Conservation (phyloP, 73 alveolate genomes). For the Paramecium sonneborni region DNA sequence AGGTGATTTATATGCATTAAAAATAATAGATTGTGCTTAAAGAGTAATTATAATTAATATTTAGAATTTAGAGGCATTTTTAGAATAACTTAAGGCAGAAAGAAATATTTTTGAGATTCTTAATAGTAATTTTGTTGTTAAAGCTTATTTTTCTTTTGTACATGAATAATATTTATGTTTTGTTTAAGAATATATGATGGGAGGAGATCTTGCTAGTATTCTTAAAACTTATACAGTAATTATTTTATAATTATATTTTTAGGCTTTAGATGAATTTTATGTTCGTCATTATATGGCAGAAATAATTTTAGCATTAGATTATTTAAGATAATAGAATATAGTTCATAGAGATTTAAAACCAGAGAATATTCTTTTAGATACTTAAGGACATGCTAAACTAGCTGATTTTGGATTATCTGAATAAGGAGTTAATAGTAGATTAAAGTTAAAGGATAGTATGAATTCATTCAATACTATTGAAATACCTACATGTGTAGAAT, state of each 20-base stretch:
- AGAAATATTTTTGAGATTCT: slow-evolving; percentile 56
- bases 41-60: neutral
- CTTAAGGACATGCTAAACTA: slow-evolving; percentile 64
- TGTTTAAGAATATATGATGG: slow-evolving; percentile 67
- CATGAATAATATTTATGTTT: slow-evolving; percentile 64
- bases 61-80: neutral
- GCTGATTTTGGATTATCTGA: slow-evolving; percentile 68
- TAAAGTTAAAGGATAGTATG: neutral
- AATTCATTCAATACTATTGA: neutral
- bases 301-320: slow-evolving; percentile 44
- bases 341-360: slow-evolving; percentile 76
- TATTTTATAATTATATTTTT: neutral
- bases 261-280: slow-evolving; percentile 55
- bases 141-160: slow-evolving; percentile 58
- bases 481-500: slow-evolving; percentile 7
- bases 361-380: slow-evolving; percentile 58
- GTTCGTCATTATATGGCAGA: slow-evolving; percentile 72
- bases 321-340: slow-evolving; percentile 5
- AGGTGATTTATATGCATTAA: slow-evolving; percentile 67
- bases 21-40: slow-evolving; percentile 61
- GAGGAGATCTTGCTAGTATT: slow-evolving; percentile 64
- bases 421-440: slow-evolving; percentile 57
- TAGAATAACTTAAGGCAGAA: slow-evolving; percentile 60
- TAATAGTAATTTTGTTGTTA: slow-evolving; percentile 57
- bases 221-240: slow-evolving; percentile 57